Evolutionary conservation across 441 rosid genomes (phyloP), one percentile per base, ranked within the genome.

Genomic region (Pelargonium myrrhifolium): DNA sequence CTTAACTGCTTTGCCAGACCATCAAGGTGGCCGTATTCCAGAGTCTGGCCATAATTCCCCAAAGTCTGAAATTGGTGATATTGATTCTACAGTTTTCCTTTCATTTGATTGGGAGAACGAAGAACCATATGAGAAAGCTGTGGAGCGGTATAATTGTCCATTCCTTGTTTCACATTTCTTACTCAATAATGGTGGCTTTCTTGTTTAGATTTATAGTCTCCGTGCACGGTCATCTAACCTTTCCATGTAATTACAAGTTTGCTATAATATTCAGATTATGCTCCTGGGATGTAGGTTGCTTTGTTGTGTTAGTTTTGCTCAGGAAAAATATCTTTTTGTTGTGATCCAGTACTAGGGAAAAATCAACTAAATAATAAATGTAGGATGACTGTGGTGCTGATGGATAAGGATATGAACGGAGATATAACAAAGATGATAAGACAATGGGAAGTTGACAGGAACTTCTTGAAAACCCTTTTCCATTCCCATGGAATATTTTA

Each of bases 81-180:
- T 72, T 75, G 95, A 87, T 81, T 68, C 83, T 72, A 79, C 84
- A 42, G 86, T 87, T 68, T 92, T 83, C 81, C 96, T 92, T 76
- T 92, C 98, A 63, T 88, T 92, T 77, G 97, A 90, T 77, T 92
- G 96, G 90, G 97, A 86, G 78, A 88, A 88, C 68, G 99, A 94
- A 81, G 92, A 80, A 61, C 97, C 96, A 1, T 94, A 90, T 77
- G 92, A 85, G 79, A 94, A 86, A 85, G 93, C 98, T 70, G 89
- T 92, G 68, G 93, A 90, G 70, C 76, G 93, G 99, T 94, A 81
- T 62, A 72, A 7, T 39, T 45, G 40, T 26, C 47, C 37, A 42
- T 75, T 49, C 12, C 70, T 75, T 70, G n/a, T 72, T 69, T 40
- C 2, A 10, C 2, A 10, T 66, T 4, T 42, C 15, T 65, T 47